These are phyloP conservation scores for Flaveria brownii DNA, from an alignment of 129 eudicot species.

Conservation along the genomic window DNA sequence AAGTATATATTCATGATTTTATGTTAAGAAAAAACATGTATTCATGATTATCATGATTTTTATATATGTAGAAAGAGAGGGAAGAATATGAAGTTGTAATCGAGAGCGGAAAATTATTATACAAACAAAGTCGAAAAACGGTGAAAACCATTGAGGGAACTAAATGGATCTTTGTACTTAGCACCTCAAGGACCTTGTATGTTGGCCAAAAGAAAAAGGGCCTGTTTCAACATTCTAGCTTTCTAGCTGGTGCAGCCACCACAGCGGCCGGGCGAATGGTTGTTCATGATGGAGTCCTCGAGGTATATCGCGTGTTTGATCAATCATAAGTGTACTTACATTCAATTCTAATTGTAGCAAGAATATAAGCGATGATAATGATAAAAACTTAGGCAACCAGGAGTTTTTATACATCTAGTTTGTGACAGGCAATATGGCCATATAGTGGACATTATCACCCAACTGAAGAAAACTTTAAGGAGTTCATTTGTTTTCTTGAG, in stretches of 20 bases:
- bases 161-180: slow-evolving; percentile 93
- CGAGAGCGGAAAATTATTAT: slow-evolving; percentile 62
- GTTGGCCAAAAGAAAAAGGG: slow-evolving; percentile 80
- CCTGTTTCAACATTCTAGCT: slow-evolving; percentile 88
- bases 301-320: slow-evolving; percentile 41
- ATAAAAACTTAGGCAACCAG: neutral
- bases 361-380: neutral
- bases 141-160: slow-evolving; percentile 58
- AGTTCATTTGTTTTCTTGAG: slow-evolving; percentile 57
- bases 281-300: slow-evolving; percentile 58
- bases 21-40: neutral
- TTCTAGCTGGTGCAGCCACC: slow-evolving; percentile 87
- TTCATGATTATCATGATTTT: neutral
- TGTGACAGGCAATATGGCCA: slow-evolving; percentile 76
- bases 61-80: slow-evolving; percentile 62
- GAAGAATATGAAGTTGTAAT: slow-evolving; percentile 75
- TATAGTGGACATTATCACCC: slow-evolving; percentile 87
- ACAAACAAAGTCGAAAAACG: slow-evolving; percentile 45
- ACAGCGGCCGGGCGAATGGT: slow-evolving; percentile 83
- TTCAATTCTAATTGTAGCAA: neutral
- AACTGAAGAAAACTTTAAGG: slow-evolving; percentile 67
- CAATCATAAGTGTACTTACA: neutral
- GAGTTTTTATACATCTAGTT: neutral
- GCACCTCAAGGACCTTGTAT: slow-evolving; percentile 69
- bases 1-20: neutral